Conservation (phyloP, 352 stramenopile species). For the Globisporangium camurandrum region DNA sequence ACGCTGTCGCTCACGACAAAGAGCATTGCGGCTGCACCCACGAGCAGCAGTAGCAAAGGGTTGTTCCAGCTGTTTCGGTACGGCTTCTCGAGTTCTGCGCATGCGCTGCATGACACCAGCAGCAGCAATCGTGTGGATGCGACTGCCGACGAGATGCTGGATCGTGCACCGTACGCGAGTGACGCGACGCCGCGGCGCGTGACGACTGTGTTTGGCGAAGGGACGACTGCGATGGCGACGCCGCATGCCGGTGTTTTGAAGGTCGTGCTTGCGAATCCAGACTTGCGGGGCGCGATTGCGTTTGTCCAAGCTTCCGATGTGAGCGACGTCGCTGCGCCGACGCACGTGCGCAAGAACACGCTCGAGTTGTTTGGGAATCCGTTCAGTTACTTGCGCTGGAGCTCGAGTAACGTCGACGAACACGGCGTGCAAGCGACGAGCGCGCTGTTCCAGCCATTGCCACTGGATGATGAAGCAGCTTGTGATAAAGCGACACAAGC, state of each 20-base stretch:
- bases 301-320: conserved; percentile 39
- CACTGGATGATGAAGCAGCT: background rate
- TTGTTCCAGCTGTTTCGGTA: conserved; percentile 72
- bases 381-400: conserved; percentile 57
- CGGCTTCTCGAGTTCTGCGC: conserved; percentile 20
- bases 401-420: conserved; percentile 16
- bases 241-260: conserved; percentile 41
- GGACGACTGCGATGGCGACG: conserved; percentile 36
- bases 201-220: conserved; percentile 53
- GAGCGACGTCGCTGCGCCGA: conserved; percentile 22
- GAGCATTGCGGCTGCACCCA: conserved; percentile 9
- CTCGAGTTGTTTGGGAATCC: conserved; percentile 56
- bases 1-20: conserved; percentile 22
- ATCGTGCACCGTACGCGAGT: conserved; percentile 26
- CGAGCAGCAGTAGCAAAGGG: conserved; percentile 44
- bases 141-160: background rate
- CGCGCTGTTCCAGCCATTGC: conserved; percentile 7
- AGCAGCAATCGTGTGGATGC: too few species aligned
- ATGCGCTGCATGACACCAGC: too few species aligned
- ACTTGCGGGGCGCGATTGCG: conserved; percentile 31
- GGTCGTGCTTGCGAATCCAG: conserved; percentile 35
- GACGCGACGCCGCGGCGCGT: conserved; percentile 35
- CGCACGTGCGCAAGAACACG: conserved; percentile 33
- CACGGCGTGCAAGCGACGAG: conserved; percentile 9
- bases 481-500: too few species aligned